Evolutionary conservation across 768 basidiomycete genomes (phyloP), one percentile per base, ranked within the genome.

Genomic region (Podaxis sp.): DNA sequence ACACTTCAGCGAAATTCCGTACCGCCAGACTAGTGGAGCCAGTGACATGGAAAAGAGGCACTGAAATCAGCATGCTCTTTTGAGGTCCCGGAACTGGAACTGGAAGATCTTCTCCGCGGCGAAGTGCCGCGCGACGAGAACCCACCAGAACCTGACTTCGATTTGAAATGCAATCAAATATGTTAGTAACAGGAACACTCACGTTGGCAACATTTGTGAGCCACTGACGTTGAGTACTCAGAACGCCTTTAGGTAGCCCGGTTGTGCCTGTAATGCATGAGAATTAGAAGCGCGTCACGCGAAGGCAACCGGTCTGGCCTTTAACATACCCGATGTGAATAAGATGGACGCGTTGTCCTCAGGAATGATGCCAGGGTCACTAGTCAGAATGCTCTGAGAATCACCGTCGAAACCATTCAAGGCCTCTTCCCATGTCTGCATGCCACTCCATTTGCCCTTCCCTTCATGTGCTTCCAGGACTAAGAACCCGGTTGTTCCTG

Each of bases 41-140:
- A 9, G 83, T 84, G 7, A 83, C 84, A 71, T 87, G 86, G 72
- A 88, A 87, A 8, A 88, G 71, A 1, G 86, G 86, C 0, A 85
- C 83, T n/a, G 81, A 76, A 30, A 86, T 69, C 40, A 86, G 68
- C 38, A 77, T 67, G 11, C 76, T 80, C 62, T 74, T 77, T 69
- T 81, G 80, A 5, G 78, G 75, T 5, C 75, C 80, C n/a, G 71
- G 57, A 2, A 72, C 64, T 4, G 71, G 67, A 2, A 67, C 64
- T 12, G 76, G 68, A 22, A 79, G 68, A 40, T 70, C 64, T 11
- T 80, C 79, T 51, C 82, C 80, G 56, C 75, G 70, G 28, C 80
- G 72, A 33, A 83, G 70, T 4, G 68, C 56, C 13, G 79, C 76
- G 61, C 82, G 73, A 42, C 68, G 63, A 15, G 69, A 64, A 4